Percentiles rank a stretch among this genome's conserved stretches.
Conservation (phyloP, 805 yeast species). For the Pichia phayaonensis region DNA sequence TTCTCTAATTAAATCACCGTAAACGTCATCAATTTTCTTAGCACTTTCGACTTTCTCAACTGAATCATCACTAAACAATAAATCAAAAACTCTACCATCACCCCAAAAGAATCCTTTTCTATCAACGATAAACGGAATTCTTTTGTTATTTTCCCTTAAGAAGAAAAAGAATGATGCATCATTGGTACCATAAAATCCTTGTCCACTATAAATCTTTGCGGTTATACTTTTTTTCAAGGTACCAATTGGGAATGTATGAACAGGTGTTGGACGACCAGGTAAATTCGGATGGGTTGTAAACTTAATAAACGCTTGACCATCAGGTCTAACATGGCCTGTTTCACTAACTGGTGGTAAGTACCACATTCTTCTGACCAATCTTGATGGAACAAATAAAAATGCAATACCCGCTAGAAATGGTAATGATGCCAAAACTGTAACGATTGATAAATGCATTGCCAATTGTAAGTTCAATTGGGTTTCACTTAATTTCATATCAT, state of each 20-base stretch:
- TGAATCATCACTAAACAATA: slow-evolving; percentile 71
- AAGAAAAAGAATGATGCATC: slow-evolving; percentile 71
- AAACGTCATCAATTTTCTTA: slow-evolving; percentile 24
- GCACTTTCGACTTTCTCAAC: slow-evolving; percentile 64
- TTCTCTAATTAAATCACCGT: slow-evolving; percentile 34
- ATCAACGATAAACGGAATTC: slow-evolving; percentile 70
- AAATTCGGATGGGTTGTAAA: slow-evolving; percentile 70
- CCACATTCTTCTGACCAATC: slow-evolving; percentile 70
- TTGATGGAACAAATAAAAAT: slow-evolving; percentile 53
- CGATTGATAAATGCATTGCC: slow-evolving; percentile 24
- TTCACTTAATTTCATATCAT: slow-evolving; percentile 25
- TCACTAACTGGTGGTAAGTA: slow-evolving; percentile 41
- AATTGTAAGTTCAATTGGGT: slow-evolving; percentile 20
- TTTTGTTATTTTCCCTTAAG: slow-evolving; percentile 48
- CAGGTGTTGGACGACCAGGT: slow-evolving; percentile 74
- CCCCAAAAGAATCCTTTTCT: slow-evolving; percentile 90
- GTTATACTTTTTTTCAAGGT: slow-evolving; percentile 47
- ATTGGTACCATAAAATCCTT: slow-evolving; percentile 79
- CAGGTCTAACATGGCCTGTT: slow-evolving; percentile 32
- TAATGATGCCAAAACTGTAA: slow-evolving; percentile 32
- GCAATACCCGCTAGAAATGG: slow-evolving; percentile 35
- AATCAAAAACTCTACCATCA: slow-evolving; percentile 79
- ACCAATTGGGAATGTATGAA: slow-evolving; percentile 55
- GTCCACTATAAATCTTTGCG: slow-evolving; percentile 76
- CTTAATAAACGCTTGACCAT: slow-evolving; percentile 37